phyloP scores from a whole-genome alignment of 768 basidiomycete genomes.

The Strobilomyces confusus region DNA sequence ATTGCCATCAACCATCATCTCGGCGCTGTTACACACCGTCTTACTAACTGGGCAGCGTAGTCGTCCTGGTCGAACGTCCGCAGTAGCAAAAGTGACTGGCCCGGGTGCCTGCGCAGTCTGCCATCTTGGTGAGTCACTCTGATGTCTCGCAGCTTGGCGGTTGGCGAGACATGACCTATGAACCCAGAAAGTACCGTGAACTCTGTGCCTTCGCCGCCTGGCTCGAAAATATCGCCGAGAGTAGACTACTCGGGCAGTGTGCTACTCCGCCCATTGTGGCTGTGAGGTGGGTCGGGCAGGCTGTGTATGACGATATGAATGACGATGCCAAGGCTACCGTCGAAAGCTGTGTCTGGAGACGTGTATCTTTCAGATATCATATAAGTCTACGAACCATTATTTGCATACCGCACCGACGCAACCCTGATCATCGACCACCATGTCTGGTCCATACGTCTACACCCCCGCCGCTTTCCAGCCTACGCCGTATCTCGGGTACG shows the following conservation, averaged over 20 bases:
- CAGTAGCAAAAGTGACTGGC: neutral
- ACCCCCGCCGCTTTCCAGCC: slow-evolving; percentile 35
- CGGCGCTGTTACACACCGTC: too few relatives aligned
- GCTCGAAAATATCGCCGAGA: neutral
- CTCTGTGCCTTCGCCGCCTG: neutral
- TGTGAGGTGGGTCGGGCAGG: slow-evolving; percentile 14
- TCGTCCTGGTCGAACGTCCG: too few relatives aligned
- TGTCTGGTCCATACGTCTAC: slow-evolving; percentile 44
- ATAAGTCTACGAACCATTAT: neutral
- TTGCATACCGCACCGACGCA: neutral
- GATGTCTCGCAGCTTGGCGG: neutral
- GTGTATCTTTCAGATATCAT: slow-evolving; percentile 20
- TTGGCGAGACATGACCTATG: neutral
- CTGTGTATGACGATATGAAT: slow-evolving; percentile 10
- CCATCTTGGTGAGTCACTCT: neutral
- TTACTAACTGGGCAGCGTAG: too few relatives aligned
- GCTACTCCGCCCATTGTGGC: slow-evolving; percentile 10
- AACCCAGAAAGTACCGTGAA: neutral
- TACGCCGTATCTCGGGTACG: slow-evolving; percentile 33
- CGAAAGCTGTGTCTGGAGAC: slow-evolving; percentile 13
- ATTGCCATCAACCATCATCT: too few relatives aligned
- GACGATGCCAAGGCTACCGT: neutral
- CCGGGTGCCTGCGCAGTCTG: too few relatives aligned
- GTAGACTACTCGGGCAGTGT: slow-evolving; percentile 2
- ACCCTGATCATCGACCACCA: slow-evolving; percentile 14